These are phyloP conservation scores for Dacryopinax primogenitus DNA, from an alignment of 768 basidiomycete genomes.

Conservation along the genomic window DNA sequence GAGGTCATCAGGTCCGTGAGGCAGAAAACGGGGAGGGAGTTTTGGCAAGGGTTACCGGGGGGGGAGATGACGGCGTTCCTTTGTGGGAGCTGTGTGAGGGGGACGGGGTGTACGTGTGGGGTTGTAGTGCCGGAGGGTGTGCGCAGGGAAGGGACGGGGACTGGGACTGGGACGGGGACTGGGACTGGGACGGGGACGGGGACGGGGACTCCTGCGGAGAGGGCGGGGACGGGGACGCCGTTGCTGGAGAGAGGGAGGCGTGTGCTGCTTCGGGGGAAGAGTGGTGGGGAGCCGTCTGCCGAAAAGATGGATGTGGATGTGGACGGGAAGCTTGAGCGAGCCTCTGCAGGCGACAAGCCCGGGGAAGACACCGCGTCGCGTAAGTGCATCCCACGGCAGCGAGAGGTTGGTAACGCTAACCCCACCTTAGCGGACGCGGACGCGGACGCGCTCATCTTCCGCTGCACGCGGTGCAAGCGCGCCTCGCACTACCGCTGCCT, in stretches of 20 bases:
- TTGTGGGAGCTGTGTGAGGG: slow-evolving; percentile 62
- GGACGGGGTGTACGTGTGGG: slow-evolving; percentile 69
- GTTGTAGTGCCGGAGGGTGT: slow-evolving; percentile 41
- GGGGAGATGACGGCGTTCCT: slow-evolving; percentile 62
- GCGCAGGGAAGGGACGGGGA: slow-evolving; percentile 23
- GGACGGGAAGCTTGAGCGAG: no score
- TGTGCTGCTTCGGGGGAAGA: background rate
- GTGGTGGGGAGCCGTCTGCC: background rate
- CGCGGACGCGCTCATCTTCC: slow-evolving; percentile 43
- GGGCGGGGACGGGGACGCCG: slow-evolving; percentile 20
- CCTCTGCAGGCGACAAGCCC: no score
- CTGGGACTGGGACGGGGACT: slow-evolving; percentile 21
- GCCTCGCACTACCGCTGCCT: slow-evolving; percentile 71
- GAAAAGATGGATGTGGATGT: background rate
- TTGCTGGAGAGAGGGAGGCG: background rate
- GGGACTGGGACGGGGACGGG: slow-evolving; percentile 12
- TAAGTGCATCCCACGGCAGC: no score
- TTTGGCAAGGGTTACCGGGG: slow-evolving; percentile 14
- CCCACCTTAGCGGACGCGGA: no score
- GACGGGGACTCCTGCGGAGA: background rate
- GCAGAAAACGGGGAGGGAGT: slow-evolving; percentile 25
- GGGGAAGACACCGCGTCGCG: no score
- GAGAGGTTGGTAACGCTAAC: background rate
- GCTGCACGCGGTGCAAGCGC: slow-evolving; percentile 74
- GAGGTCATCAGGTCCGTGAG: slow-evolving; percentile 58